Percentiles rank a stretch among this genome's conserved stretches.
Conservation (phyloP, 805 yeast species). For the Debaryomyces tyrocola region DNA sequence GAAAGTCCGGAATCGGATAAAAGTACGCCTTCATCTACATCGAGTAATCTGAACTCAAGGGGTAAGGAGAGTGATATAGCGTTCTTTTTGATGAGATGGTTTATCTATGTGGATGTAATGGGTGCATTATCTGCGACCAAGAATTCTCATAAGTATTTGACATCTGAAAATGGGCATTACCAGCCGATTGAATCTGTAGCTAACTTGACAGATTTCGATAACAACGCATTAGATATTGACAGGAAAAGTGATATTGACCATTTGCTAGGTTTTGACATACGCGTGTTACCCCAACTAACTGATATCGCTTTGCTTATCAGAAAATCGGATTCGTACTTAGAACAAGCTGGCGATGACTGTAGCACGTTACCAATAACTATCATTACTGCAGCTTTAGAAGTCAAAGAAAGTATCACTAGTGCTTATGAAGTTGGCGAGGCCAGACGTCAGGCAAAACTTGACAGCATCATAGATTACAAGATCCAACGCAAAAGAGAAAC, state of each 20-base stretch:
- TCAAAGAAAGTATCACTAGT: slow-evolving; percentile 20
- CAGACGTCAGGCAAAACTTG: slow-evolving; percentile 21
- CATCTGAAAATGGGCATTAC: slow-evolving; percentile 10
- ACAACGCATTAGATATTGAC: slow-evolving; percentile 14
- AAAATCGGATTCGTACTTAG: slow-evolving; percentile 22
- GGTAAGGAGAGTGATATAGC: slow-evolving; percentile 42
- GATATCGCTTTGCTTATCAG: slow-evolving; percentile 42
- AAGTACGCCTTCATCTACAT: not conserved
- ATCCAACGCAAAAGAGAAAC: slow-evolving; percentile 3
- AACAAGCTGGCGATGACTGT: slow-evolving; percentile 1
- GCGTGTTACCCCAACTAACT: slow-evolving; percentile 57
- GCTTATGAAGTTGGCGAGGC: slow-evolving; percentile 27
- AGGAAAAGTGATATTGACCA: slow-evolving; percentile 53
- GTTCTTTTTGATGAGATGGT: slow-evolving; percentile 66
- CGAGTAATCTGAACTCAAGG: not conserved
- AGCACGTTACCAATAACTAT: slow-evolving; percentile 17
- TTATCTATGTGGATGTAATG: slow-evolving; percentile 63
- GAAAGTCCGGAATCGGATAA: not conserved
- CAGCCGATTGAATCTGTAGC: slow-evolving; percentile 22
- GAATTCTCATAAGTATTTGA: slow-evolving; percentile 30
- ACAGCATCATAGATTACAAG: slow-evolving; percentile 16
- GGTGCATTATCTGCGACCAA: slow-evolving; percentile 60
- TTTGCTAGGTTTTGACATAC: slow-evolving; percentile 65
- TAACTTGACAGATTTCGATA: slow-evolving; percentile 16
- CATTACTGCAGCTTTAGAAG: slow-evolving; percentile 24